Conservation (phyloP, 2,329 filamentous ascomycete genomes). For the Alternaria hordeiaustralica region DNA sequence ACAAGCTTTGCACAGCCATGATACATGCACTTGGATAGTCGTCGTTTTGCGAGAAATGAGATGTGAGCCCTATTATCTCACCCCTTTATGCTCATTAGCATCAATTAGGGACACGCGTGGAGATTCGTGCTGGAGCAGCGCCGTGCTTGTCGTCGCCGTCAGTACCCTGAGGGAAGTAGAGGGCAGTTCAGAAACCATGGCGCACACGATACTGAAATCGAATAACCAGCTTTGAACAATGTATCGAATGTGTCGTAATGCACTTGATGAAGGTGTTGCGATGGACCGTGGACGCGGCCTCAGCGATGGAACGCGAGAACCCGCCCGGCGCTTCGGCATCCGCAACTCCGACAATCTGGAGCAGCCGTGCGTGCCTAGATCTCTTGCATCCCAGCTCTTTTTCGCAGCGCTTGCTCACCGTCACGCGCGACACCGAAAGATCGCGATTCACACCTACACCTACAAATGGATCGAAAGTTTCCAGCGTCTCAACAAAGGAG, state of each 20-base stretch:
- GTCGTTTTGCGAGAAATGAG: background rate
- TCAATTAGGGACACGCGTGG: background rate
- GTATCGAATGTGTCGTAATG: background rate
- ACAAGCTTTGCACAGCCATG: background rate
- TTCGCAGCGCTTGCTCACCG: background rate
- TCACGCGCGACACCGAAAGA: background rate
- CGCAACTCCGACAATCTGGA: background rate
- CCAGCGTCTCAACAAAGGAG: background rate
- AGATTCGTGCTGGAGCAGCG: background rate
- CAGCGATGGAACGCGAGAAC: background rate
- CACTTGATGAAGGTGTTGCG: background rate
- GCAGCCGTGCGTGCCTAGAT: background rate
- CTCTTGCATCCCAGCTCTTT: background rate
- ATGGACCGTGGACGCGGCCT: background rate
- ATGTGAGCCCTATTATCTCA: background rate
- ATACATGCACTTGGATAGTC: background rate
- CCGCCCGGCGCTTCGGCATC: constrained; percentile 1
- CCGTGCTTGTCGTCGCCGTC: background rate
- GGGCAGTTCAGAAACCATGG: too few relatives aligned
- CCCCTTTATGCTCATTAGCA: background rate
- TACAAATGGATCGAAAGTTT: background rate
- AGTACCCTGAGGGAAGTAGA: background rate
- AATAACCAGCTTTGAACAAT: background rate
- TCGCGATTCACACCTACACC: background rate
- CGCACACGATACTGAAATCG: background rate